Percentiles rank a stretch among this genome's conserved stretches.
Evolutionary conservation across 108 stramenopile genomes (phyloP).

Genomic region (Nitzschia sp.): DNA sequence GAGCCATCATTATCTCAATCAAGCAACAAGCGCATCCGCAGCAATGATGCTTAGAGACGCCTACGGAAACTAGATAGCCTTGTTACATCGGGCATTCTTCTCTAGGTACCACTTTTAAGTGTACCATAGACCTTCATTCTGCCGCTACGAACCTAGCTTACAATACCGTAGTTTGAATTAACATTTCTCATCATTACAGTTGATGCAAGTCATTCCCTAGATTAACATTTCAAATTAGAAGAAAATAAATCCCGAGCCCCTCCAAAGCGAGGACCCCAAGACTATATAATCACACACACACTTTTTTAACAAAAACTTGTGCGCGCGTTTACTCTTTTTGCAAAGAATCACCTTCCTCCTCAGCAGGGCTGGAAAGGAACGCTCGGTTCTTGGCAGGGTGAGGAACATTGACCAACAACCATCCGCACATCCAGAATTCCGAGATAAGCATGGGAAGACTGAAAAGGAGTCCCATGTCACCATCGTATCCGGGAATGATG

Average conservation of each 20-base stretch:
- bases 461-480: conserved; percentile 13
- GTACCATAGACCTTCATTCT: background rate
- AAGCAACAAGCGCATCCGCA: conserved; percentile 10
- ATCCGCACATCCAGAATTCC: conserved; percentile 37
- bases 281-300: background rate
- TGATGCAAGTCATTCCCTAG: background rate
- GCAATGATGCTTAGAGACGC: background rate
- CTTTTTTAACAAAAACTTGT: background rate
- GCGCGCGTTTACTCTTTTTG: background rate
- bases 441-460: conserved; percentile 23
- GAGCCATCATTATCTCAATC: conserved; percentile 6
- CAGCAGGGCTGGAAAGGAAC: background rate
- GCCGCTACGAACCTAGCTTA: background rate
- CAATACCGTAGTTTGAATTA: too few species aligned
- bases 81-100: too few species aligned
- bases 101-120: background rate
- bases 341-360: background rate
- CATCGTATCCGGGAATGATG: conserved; percentile 32
- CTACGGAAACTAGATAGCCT: too few species aligned
- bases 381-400: conserved; percentile 23
- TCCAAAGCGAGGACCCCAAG: background rate
- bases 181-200: too few species aligned
- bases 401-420: conserved; percentile 44
- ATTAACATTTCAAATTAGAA: background rate
- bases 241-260: background rate